Base-by-base conservation (phyloP, 2,329 filamentous ascomycete species). In the Arthrobotrys megalospora region DNA sequence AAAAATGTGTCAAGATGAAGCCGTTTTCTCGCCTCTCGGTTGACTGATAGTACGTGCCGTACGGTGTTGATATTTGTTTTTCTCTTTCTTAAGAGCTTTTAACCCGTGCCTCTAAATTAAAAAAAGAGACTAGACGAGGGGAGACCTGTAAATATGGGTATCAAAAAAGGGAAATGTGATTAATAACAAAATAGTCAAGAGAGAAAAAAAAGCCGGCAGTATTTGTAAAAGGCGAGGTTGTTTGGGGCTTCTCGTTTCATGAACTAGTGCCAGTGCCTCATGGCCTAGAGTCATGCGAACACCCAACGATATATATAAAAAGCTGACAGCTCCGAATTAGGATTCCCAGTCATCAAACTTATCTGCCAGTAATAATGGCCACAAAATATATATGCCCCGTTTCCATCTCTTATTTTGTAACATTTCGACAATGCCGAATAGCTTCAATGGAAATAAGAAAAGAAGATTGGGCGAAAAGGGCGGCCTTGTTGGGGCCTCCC, bases 141-240 rank as follows among this genome's bases (percentile, higher is more conserved):
- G 32, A 32, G 34, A 48, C 21, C 24, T 52, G 53, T 69, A 36
- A 47, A 16, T 7, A 43, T 24, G n/a, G 52, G 47, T 62, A 72
- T 67, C 67, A 63, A 66, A 66, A 68, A 32, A 36, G 75, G 62
- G 38, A 72, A 47, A 32, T 60, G 67, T 78, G 75, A 72, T 67
- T 71, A 68, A 67, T 68, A 78, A 67, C 63, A n/a, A 63, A 48
- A 48, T 45, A 19, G 41, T 52, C 52, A 67, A 58, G 34, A n/a
- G 6, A 3, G 10, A 14, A 58, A 53, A 63, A 63, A 16, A 67
- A 21, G 21, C 45, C 43, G 60, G 28, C 21, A 41, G 60, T 78
- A 78, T 78, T 78, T 78, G 75, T 78, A 78, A 76, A 64, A 77
- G 58, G 67, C 63, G 75, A 72, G 45, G 75, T 78, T 70, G 72